A percentile compares a stretch with the other conserved stretches of the same genome.
Evolutionary conservation across 352 stramenopile genomes (phyloP).

Genomic region (Globisporangium camurandrum): DNA sequence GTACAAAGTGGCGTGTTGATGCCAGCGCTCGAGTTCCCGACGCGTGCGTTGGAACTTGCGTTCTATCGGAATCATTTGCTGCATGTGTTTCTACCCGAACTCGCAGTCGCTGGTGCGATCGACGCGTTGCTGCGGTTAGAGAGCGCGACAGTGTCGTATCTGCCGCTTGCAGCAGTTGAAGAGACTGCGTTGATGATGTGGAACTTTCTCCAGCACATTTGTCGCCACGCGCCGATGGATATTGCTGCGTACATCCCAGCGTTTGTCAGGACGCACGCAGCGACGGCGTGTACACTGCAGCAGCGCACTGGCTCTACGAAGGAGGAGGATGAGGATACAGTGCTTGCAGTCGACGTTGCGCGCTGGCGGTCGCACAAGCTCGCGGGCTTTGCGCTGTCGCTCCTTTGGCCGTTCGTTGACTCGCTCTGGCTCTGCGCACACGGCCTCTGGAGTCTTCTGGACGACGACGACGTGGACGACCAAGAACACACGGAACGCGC

Average conservation of each 20-base stretch:
- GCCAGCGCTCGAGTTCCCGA: conserved; percentile 50
- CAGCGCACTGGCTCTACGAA: background rate
- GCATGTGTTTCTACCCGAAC: conserved; percentile 72
- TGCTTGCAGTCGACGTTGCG: conserved; percentile 24
- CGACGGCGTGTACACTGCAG: background rate
- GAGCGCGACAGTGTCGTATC: conserved; percentile 1
- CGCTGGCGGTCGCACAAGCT: conserved; percentile 31
- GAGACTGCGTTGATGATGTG: conserved; percentile 42
- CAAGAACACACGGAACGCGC: conserved; percentile 28
- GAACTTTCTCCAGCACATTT: conserved; percentile 62
- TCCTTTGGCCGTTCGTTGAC: conserved; percentile 76
- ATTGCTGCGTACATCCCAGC: conserved; percentile 25
- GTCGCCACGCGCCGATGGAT: conserved; percentile 43
- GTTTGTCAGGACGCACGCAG: conserved; percentile 20
- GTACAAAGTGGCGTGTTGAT: conserved; percentile 27
- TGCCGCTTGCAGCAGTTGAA: conserved; percentile 27
- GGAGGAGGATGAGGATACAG: background rate
- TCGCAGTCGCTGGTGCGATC: conserved; percentile 56
- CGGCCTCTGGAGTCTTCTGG: conserved; percentile 31
- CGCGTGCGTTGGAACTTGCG: conserved; percentile 57
- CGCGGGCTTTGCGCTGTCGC: conserved; percentile 49
- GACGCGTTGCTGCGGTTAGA: conserved; percentile 26
- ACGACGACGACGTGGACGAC: background rate
- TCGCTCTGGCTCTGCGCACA: conserved; percentile 57
- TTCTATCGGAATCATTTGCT: conserved; percentile 87